phyloP scores from a whole-genome alignment of 495 filamentous ascomycete genomes.

The Parmelia sp. region DNA sequence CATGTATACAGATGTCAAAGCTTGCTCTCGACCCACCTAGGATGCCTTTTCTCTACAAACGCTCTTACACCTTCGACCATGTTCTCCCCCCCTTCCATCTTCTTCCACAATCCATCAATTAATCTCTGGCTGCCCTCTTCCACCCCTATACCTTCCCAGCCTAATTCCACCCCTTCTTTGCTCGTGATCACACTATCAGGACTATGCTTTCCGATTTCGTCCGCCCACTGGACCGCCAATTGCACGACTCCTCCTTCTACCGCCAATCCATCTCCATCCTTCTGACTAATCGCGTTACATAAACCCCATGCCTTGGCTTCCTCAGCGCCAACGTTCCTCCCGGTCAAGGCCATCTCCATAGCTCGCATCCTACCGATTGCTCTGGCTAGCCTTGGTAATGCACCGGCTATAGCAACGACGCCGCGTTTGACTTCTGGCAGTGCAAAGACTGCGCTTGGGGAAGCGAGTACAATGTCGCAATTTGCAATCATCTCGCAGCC shows the following conservation, averaged over 20 bases:
- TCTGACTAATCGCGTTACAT: conserved; percentile 57
- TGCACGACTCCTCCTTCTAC: conserved; percentile 37
- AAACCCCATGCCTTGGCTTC: conserved; percentile 65
- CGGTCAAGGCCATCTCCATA: conserved; percentile 63
- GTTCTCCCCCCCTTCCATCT: conserved; percentile 62
- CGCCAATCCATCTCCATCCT: conserved; percentile 46
- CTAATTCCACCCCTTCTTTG: conserved; percentile 57
- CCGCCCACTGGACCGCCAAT: conserved; percentile 45
- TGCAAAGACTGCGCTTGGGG: conserved; percentile 47
- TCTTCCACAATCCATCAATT: conserved; percentile 51
- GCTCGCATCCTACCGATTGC: conserved; percentile 62
- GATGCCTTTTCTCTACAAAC: conserved; percentile 73
- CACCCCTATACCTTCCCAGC: conserved; percentile 60
- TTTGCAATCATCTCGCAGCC: conserved; percentile 69
- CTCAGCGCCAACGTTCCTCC: conserved; percentile 47
- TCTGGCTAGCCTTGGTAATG: conserved; percentile 64
- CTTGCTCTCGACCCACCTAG: conserved; percentile 68
- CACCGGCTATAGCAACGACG: conserved; percentile 64
- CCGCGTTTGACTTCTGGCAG: conserved; percentile 66
- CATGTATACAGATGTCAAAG: conserved; percentile 40
- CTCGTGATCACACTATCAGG: conserved; percentile 66
- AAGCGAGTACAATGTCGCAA: conserved; percentile 61
- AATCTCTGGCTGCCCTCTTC: conserved; percentile 56
- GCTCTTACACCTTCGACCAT: conserved; percentile 69
- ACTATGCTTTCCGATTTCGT: conserved; percentile 52